Evolutionary conservation across 1,284 basidiomycete genomes (phyloP).

Genomic region (Microbotryum intermedium): DNA sequence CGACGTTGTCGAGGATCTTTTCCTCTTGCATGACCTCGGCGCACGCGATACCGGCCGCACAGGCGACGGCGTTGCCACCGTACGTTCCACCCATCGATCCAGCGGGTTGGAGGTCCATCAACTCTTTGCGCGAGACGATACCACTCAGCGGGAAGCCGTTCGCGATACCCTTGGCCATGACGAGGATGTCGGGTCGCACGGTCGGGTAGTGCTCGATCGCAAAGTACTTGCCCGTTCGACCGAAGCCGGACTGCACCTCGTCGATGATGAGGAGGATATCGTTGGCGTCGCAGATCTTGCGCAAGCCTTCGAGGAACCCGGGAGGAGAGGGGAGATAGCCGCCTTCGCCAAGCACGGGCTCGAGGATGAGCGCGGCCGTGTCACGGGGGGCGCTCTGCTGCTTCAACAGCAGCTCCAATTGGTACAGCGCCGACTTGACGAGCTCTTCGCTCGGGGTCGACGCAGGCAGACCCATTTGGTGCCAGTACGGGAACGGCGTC

Average conservation of each 20-base stretch:
- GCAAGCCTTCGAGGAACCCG: constrained; percentile 67
- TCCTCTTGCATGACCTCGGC: constrained; percentile 67
- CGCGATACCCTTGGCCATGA: constrained; percentile 87
- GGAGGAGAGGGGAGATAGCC: constrained; percentile 85
- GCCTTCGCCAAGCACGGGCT: constrained; percentile 62
- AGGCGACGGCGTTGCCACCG: constrained; percentile 78
- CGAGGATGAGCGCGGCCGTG: constrained; percentile 84
- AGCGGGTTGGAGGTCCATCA: constrained; percentile 69
- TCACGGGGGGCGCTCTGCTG: constrained; percentile 78
- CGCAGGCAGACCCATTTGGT: constrained; percentile 62
- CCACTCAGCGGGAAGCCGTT: constrained; percentile 91
- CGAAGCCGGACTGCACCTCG: constrained; percentile 70
- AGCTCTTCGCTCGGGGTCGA: constrained; percentile 59
- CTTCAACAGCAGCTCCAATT: constrained; percentile 70
- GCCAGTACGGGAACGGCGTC: constrained; percentile 86
- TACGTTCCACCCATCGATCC: constrained; percentile 69
- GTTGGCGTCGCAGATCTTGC: constrained; percentile 77
- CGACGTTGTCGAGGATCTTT: constrained; percentile 68
- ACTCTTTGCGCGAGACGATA: constrained; percentile 67
- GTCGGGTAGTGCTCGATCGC: constrained; percentile 53
- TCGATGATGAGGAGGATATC: constrained; percentile 50
- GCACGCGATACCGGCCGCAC: constrained; percentile 76
- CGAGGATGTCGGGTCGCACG: constrained; percentile 76
- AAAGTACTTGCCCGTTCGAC: constrained; percentile 79
- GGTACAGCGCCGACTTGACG: constrained; percentile 51